Percentiles rank a stretch among this genome's conserved stretches.
Conservation (phyloP, 371 early-diverging fungal genomes). For the Phascolomyces articulosus region DNA sequence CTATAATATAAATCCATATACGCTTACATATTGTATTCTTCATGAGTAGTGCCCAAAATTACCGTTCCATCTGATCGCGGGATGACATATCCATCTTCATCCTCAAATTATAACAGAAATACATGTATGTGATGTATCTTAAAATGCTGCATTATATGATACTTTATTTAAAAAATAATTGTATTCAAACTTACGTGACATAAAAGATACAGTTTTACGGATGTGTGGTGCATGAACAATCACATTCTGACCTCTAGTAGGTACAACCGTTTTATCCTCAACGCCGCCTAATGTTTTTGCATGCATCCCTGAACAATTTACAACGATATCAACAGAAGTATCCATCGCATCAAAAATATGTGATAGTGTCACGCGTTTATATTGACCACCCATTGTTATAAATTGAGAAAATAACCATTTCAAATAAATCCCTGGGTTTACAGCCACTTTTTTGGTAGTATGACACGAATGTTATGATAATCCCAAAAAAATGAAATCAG, state of each 20-base stretch:
- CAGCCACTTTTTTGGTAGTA: conserved; percentile 34
- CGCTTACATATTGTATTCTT: conserved; percentile 56
- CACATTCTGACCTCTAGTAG: conserved; percentile 71
- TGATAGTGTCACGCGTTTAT: conserved; percentile 20
- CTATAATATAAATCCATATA: not conserved
- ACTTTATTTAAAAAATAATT: not conserved
- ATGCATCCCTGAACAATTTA: conserved; percentile 74
- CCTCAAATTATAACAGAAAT: not conserved
- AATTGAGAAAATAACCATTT: conserved; percentile 58
- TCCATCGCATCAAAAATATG: conserved; percentile 32
- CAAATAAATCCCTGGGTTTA: conserved; percentile 63
- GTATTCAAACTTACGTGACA: not conserved
- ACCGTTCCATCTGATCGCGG: conserved; percentile 74
- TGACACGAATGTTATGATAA: too few relatives aligned
- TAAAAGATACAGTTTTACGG: conserved; percentile 44
- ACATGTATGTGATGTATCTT: too few relatives aligned
- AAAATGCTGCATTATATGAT: too few relatives aligned
- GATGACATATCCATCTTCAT: conserved; percentile 64
- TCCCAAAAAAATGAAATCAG: too few relatives aligned
- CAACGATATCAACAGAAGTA: conserved; percentile 45
- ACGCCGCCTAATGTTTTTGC: conserved; percentile 57
- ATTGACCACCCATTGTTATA: conserved; percentile 49
- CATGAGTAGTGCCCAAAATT: conserved; percentile 74
- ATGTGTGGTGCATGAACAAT: conserved; percentile 65
- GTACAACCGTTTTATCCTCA: conserved; percentile 55